Conservation (phyloP, 208 protist genomes). For the Leishmania lainsoni region DNA sequence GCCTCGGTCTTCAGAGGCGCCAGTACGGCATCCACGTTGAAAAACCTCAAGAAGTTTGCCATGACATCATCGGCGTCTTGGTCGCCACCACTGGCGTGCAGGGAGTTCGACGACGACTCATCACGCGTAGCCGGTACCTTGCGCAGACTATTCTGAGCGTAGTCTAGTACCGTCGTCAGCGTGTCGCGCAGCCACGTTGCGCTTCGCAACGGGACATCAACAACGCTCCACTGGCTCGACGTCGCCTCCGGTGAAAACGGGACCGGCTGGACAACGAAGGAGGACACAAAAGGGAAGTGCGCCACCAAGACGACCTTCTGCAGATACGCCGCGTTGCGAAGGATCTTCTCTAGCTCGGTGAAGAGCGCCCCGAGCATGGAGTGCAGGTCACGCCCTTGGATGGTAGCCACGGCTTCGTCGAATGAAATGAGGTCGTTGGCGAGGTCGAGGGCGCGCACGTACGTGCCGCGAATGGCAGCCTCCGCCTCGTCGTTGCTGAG, state of each 20-base stretch:
- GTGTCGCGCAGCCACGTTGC: constrained; percentile 41
- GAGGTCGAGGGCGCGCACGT: constrained; percentile 59
- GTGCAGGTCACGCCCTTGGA: constrained; percentile 65
- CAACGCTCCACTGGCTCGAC: constrained; percentile 51
- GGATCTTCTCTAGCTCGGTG: constrained; percentile 77
- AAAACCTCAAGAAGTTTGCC: constrained; percentile 32
- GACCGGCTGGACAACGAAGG: constrained; percentile 44
- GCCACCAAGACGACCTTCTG: constrained; percentile 61
- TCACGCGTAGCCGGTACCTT: background rate
- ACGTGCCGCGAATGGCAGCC: constrained; percentile 63
- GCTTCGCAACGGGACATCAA: constrained; percentile 31
- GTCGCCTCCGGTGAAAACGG: constrained; percentile 50
- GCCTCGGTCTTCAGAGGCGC: constrained; percentile 8
- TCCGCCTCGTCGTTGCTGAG: constrained; percentile 32
- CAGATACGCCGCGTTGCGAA: constrained; percentile 84
- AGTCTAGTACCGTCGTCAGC: constrained; percentile 30
- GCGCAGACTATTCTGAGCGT: constrained; percentile 14
- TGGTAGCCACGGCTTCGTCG: constrained; percentile 73
- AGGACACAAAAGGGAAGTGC: constrained; percentile 75
- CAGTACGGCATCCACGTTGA: constrained; percentile 20
- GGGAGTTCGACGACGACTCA: constrained; percentile 1
- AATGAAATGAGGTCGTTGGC: constrained; percentile 56
- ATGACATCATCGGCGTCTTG: constrained; percentile 9
- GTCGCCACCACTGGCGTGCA: background rate
- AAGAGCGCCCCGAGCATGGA: constrained; percentile 76